Evolutionary conservation across 2,329 filamentous ascomycete species (phyloP).

Genomic region (Chalaropsis ovoidea): DNA sequence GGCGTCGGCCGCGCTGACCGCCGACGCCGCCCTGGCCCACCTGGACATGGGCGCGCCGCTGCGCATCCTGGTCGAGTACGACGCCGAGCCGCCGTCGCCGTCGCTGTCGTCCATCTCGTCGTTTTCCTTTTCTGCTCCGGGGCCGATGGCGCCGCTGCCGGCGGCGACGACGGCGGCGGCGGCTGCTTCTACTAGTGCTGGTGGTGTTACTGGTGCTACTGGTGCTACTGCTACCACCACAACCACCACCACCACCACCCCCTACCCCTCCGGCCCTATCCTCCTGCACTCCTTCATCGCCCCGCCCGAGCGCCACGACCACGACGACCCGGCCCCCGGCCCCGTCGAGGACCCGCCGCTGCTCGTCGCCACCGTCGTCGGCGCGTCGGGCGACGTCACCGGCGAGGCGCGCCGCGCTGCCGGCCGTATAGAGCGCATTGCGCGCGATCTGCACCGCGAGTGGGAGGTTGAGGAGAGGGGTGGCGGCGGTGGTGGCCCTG

Average conservation of each 20-base stretch:
- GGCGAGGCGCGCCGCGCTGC: constrained; percentile 46
- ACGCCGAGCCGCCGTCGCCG: constrained; percentile 12
- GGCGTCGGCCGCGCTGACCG: constrained; percentile 43
- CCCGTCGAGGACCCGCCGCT: constrained; percentile 36
- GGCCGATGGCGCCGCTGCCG: neutral
- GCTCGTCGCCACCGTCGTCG: constrained; percentile 47
- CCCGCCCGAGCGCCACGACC: constrained; percentile 18
- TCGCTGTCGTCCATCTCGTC: neutral
- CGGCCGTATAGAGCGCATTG: constrained; percentile 44
- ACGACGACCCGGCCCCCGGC: constrained; percentile 30
- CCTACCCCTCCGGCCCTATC: constrained; percentile 14
- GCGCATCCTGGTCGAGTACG: constrained; percentile 47
- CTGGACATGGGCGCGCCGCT: constrained; percentile 45
- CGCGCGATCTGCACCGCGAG: constrained; percentile 44
- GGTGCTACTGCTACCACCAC: neutral
- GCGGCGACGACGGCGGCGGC: neutral
- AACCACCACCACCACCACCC: constrained; percentile 8
- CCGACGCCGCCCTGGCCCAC: constrained; percentile 44
- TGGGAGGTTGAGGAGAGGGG: constrained; percentile 36
- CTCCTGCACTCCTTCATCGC: constrained; percentile 24
- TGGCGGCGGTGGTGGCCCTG: too few species aligned
- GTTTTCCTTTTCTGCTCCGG: neutral
- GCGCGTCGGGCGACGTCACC: constrained; percentile 37
- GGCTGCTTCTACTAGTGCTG: neutral
- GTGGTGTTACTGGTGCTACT: neutral